Base-by-base conservation (phyloP, 2,329 filamentous ascomycete genomes). In the Harringtonia aguacate region DNA sequence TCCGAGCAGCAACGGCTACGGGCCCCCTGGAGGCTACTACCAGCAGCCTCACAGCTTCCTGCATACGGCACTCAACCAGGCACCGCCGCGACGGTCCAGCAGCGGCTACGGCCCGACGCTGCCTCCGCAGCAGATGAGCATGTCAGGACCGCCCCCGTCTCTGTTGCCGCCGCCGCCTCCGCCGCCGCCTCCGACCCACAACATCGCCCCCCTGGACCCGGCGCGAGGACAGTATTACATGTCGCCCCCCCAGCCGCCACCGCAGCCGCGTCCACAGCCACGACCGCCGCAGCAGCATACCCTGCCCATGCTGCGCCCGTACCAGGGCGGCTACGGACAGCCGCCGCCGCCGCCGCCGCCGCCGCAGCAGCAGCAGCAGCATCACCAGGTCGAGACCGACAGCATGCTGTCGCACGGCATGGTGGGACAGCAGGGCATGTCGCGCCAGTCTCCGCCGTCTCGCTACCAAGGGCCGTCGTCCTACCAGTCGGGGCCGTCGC, bases 41-140 rank as follows among this genome's bases (percentile, higher is more conserved):
- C 41, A 36, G 31, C 45, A 49, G 27, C 40, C 49, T 9, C 38
- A 35, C 21, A 38, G 33, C 22, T 52, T 46, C 27, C 31, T 48
- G 38, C 45, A 50, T 28, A 47, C 48, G 27, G 48, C 48, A 13
- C 33, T 50, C 15, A 50, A 48, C 29, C 44, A 41, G 30, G 15
- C 22, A 6, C 4, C 22, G 15, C 14, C 33, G 34, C 35, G 28
- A n/a, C 44, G 33, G 6, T 30, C 36, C 29, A 41, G 34, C 24
- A 39, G 31, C 27, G 36, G 37, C 17, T 47, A 47, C 17, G 40
- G 45, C 4, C 28, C 15, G 8, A 41, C 41, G 13, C 34, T 31
- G 8, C 43, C 39, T 12, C 34, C 14, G 10, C 20, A n/a, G 14
- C 35, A 8, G 21, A 14, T 24, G 24, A 27, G 24, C 24, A 27